A percentile compares a stretch with the other conserved stretches of the same genome.
Evolutionary conservation across 169 alveolate genomes (phyloP).

Genomic region (Plasmodium inui): DNA sequence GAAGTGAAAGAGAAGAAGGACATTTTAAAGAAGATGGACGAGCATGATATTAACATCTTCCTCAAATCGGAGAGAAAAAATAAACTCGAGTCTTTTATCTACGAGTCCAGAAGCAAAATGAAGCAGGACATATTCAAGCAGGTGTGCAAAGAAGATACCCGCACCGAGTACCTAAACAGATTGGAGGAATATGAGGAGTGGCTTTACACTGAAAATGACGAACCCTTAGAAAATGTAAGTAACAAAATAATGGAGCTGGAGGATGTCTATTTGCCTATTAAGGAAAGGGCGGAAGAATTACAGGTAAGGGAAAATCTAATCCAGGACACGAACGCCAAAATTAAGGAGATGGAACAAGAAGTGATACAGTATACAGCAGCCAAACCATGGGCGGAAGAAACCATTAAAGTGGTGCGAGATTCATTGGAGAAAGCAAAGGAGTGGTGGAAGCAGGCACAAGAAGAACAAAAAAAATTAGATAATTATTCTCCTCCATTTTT

Average conservation of each 20-base stretch:
- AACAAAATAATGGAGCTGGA: conserved; percentile 51
- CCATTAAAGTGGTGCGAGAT: conserved; percentile 49
- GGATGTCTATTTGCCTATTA: conserved; percentile 59
- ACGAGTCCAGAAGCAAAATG: conserved; percentile 74
- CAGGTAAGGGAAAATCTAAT: conserved; percentile 35
- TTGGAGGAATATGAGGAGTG: conserved; percentile 76
- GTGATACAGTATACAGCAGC: conserved; percentile 3
- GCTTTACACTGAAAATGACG: conserved; percentile 71
- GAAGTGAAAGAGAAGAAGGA: conserved; percentile 60
- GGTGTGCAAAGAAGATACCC: conserved; percentile 48
- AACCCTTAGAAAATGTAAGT: conserved; percentile 74
- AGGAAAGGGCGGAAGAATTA: conserved; percentile 76
- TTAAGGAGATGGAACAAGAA: conserved; percentile 50
- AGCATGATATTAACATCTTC: conserved; percentile 58
- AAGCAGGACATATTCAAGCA: conserved; percentile 67
- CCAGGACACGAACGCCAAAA: conserved; percentile 35
- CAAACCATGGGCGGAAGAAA: conserved; percentile 73
- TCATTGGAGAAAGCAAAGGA: conserved; percentile 51
- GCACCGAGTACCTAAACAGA: conserved; percentile 36
- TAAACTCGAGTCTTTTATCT: conserved; percentile 60
- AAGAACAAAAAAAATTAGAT: conserved; percentile 76
- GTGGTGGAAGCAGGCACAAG: conserved; percentile 65
- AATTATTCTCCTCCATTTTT: conserved; percentile 65
- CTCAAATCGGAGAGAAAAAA: conserved; percentile 66
- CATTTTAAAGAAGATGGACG: conserved; percentile 52